Conservation (phyloP, 768 basidiomycete genomes). For the Russula olivacea region DNA sequence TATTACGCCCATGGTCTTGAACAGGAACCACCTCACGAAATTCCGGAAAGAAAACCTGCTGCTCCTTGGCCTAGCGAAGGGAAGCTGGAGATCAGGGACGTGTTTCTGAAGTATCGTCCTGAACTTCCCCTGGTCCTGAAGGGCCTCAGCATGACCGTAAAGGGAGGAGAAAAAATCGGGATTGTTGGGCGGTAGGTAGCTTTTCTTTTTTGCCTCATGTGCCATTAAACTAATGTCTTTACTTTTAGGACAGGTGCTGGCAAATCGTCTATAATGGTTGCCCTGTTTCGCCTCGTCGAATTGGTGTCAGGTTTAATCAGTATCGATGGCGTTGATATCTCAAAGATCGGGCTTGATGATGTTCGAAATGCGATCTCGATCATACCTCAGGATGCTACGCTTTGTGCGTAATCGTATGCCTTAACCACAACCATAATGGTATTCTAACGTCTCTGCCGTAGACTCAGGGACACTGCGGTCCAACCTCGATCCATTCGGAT, state of each 20-base stretch:
- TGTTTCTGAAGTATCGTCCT: constrained; percentile 78
- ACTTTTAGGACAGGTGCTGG: constrained; percentile 65
- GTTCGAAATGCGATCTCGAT: constrained; percentile 64
- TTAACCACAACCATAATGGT: constrained; percentile 28
- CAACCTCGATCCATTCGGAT: constrained; percentile 86
- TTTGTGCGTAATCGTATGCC: constrained; percentile 36
- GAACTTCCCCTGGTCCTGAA: constrained; percentile 87
- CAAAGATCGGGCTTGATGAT: constrained; percentile 70
- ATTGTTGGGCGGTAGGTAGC: constrained; percentile 61
- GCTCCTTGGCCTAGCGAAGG: constrained; percentile 72
- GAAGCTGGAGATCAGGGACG: constrained; percentile 63
- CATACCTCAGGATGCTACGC: constrained; percentile 73
- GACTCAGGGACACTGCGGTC: constrained; percentile 78
- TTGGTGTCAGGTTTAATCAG: constrained; percentile 64
- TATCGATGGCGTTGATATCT: constrained; percentile 82
- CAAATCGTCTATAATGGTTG: constrained; percentile 86
- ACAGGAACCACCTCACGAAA: constrained; percentile 70
- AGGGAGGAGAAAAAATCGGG: constrained; percentile 83
- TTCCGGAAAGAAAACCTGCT: constrained; percentile 54
- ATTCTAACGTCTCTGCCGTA: constrained; percentile 29
- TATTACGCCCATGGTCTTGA: constrained; percentile 78
- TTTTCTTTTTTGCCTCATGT: constrained; percentile 16
- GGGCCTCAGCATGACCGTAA: constrained; percentile 64
- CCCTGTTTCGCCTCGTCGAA: constrained; percentile 82
- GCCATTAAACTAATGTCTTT: constrained; percentile 4